Base-by-base conservation (phyloP, 768 basidiomycete species). In the Pleurotus tuoliensis region DNA sequence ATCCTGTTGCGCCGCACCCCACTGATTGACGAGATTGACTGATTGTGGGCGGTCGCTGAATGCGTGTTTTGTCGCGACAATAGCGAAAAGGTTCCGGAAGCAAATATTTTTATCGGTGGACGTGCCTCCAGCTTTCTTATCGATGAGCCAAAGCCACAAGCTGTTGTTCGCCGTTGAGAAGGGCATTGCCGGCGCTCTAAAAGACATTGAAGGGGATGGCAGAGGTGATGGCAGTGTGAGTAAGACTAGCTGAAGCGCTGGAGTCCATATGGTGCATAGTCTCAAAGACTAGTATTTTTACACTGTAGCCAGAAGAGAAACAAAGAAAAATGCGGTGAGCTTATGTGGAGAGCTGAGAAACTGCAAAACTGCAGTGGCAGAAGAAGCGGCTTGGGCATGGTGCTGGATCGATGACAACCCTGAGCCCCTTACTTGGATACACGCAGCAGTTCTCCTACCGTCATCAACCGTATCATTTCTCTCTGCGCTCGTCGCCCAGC, bases 31-130 rank as follows among this genome's bases (percentile, higher is more conserved):
- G 24, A 15, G 43, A 44, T 51, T 30, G 47, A 50, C 51, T 56
- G 45, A 56, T 40, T 25, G 45, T 43, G 30, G 30, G 50, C 50
- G 24, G 47, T 43, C 41, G 57, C 49, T 58, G 30, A 30, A 30
- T 30, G 30, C 8, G 40, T 59, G 47, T 59, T n/a, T 22, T 47
- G 39, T 51, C 58, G 27, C 50, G 57, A 56, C 58, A 54, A 57
- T 70, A 92, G 90, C 88, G 20, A 79, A 71, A 62, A 80, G 87
- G 13, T 81, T 87, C 61, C 67, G 74, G 61, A 85, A 81, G 63
- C 82, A 86, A 67, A 82, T 93, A 54, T 89, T 89, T 70, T 66
- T 92, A 69, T 86, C 87, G 15, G 74, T 91, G 16, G 90, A 92
- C 61, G 63, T 78, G 49, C 71, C 72, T 16, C 59, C 66, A 16